A percentile compares a stretch with the other conserved stretches of the same genome.
phyloP scores from a whole-genome alignment of 495 filamentous ascomycete species.

The Penicillium diatomitis region DNA sequence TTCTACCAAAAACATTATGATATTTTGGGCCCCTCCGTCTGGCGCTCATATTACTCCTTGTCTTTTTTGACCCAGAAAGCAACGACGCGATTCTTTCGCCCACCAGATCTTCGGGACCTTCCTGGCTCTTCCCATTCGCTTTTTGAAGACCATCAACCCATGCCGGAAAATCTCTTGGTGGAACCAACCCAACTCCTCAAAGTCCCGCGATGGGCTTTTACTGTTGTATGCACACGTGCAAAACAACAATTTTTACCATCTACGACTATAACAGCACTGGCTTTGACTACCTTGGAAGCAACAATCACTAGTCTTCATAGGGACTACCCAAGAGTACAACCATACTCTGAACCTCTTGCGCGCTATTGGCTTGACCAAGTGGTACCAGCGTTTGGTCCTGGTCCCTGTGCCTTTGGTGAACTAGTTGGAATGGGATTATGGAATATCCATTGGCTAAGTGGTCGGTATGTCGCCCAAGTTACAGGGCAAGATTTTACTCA shows the following conservation, averaged over 20 bases:
- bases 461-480: conserved; percentile 11
- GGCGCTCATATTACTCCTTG: conserved; percentile 15
- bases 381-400: not conserved
- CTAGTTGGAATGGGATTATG: conserved; percentile 11
- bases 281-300: conserved; percentile 15
- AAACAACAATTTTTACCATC: conserved; percentile 11
- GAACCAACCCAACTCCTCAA: conserved; percentile 4
- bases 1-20: conserved; percentile 13
- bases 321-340: conserved; percentile 8
- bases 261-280: conserved; percentile 12
- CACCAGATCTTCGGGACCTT: conserved; percentile 17
- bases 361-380: conserved; percentile 16
- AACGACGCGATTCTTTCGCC: conserved; percentile 18
- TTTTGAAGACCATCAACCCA: conserved; percentile 4
- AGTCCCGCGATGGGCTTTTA: conserved; percentile 14
- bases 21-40: conserved; percentile 14
- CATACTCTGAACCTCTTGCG: conserved; percentile 16
- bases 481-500: conserved; percentile 9
- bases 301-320: conserved; percentile 13
- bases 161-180: not conserved
- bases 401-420: conserved; percentile 7
- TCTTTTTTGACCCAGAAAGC: conserved; percentile 12
- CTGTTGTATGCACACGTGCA: conserved; percentile 5
- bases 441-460: conserved; percentile 15
- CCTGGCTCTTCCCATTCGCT: conserved; percentile 14